A percentile compares a stretch with the other conserved stretches of the same genome.
Conservation (phyloP, 306 rosid genomes). For the Malus asiatica region DNA sequence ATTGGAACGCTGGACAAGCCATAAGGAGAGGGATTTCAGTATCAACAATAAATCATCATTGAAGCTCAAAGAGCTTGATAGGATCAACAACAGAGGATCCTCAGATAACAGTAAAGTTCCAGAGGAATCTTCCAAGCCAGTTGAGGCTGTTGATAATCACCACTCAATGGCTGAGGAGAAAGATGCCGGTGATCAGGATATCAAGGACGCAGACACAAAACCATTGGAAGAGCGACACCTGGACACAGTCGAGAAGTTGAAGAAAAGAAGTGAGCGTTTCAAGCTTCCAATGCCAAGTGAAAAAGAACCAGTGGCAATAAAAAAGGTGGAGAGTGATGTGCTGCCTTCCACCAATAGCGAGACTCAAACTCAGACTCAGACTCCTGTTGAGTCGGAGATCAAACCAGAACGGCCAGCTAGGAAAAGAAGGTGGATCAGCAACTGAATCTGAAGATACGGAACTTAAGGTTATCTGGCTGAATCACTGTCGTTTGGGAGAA, state of each 20-base stretch:
- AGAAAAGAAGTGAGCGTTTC: slow-evolving; percentile 98
- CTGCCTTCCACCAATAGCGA: slow-evolving; percentile 58
- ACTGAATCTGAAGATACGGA: slow-evolving; percentile 25
- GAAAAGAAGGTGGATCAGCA: slow-evolving; percentile 90
- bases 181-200: slow-evolving; percentile 56
- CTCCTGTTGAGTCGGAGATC: slow-evolving; percentile 56
- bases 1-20: slow-evolving; percentile 98
- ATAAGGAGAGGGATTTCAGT: slow-evolving; percentile 68
- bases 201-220: slow-evolving; percentile 31
- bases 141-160: slow-evolving; percentile 38
- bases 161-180: slow-evolving; percentile 47
- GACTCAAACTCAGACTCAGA: neutral
- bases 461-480: slow-evolving; percentile 5
- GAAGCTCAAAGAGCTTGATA: slow-evolving; percentile 46
- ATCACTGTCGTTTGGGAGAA: slow-evolving; percentile 17
- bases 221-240: slow-evolving; percentile 58
- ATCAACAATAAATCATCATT: slow-evolving; percentile 52
- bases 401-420: slow-evolving; percentile 95
- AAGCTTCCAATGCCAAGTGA: slow-evolving; percentile 96
- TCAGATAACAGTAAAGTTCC: slow-evolving; percentile 52
- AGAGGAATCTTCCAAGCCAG: slow-evolving; percentile 45
- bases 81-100: slow-evolving; percentile 29
- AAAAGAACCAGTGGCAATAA: slow-evolving; percentile 54
- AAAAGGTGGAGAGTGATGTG: slow-evolving; percentile 72
- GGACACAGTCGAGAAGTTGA: slow-evolving; percentile 95